These are phyloP conservation scores for Xylaria hypoxylon DNA, from an alignment of 2,329 filamentous ascomycete species.

Conservation along the genomic window DNA sequence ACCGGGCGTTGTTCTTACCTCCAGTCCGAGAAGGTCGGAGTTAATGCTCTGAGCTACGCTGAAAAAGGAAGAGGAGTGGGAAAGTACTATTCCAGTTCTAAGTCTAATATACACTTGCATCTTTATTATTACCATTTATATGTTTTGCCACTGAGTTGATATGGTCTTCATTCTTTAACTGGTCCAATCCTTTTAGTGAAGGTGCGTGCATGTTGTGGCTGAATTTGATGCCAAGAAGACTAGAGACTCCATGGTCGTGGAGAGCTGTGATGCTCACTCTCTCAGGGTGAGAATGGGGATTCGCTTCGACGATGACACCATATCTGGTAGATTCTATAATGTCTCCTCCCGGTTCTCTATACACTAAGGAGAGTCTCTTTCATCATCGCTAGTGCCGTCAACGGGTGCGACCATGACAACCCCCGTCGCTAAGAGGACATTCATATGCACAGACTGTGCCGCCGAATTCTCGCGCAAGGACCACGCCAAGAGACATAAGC, in stretches of 20 bases:
- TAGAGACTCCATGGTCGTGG: not conserved
- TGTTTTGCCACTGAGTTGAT: not conserved
- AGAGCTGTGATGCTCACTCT: not conserved
- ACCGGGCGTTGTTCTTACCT: slow-evolving; percentile 1
- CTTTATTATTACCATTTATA: not conserved
- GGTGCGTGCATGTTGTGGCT: slow-evolving; percentile 20
- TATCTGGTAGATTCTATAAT: not conserved
- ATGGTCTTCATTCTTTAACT: not conserved
- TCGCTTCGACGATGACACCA: not conserved
- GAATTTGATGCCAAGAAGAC: slow-evolving; percentile 14
- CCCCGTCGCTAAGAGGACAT: slow-evolving; percentile 6
- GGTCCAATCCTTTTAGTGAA: slow-evolving; percentile 15
- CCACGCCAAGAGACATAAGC: slow-evolving; percentile 34
- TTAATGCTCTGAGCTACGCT: not conserved
- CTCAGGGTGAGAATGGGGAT: not conserved
- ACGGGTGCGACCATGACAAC: slow-evolving; percentile 12
- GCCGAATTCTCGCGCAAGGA: slow-evolving; percentile 34
- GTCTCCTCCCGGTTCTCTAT: not conserved
- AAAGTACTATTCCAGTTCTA: not conserved
- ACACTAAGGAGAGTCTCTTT: not conserved
- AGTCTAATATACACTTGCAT: not conserved
- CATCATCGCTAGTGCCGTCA: not conserved
- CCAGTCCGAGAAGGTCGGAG: not conserved
- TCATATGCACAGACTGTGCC: slow-evolving; percentile 28
- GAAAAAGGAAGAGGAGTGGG: not conserved